Percentiles rank a stretch among this genome's conserved stretches.
These are phyloP conservation scores for Boletus sp. DNA, from an alignment of 768 basidiomycete genomes.

Conservation along the genomic window DNA sequence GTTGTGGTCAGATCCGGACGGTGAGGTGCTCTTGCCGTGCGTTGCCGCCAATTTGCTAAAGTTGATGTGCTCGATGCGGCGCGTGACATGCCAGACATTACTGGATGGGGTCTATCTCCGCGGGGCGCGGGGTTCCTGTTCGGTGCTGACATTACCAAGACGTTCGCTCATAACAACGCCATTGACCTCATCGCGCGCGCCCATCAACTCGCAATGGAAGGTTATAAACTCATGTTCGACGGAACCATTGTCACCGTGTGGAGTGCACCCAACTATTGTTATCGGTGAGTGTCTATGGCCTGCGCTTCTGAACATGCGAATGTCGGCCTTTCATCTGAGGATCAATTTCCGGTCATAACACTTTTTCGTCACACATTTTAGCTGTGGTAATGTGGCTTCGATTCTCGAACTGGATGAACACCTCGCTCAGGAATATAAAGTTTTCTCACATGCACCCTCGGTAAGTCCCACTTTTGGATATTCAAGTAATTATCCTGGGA, in stretches of 20 bases:
- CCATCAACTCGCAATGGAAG: constrained; percentile 98
- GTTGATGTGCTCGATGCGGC: constrained; percentile 19
- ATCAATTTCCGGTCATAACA: constrained; percentile 25
- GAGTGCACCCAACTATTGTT: constrained; percentile 98
- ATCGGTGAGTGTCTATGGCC: constrained; percentile 59
- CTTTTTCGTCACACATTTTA: constrained; percentile 30
- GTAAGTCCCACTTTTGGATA: constrained; percentile 42
- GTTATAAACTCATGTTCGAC: constrained; percentile 97
- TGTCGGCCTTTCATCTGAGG: constrained; percentile 13
- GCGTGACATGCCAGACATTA: constrained; percentile 56
- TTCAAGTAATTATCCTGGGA: constrained; percentile 18
- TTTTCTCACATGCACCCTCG: constrained; percentile 86
- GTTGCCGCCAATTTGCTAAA: constrained; percentile 14
- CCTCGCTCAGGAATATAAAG: constrained; percentile 92
- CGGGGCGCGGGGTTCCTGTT: constrained; percentile 96
- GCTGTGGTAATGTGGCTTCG: constrained; percentile 94
- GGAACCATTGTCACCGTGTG: constrained; percentile 93
- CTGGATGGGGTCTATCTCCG: constrained; percentile 96
- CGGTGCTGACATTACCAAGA: constrained; percentile 86
- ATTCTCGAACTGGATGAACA: constrained; percentile 93
- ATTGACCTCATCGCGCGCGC: constrained; percentile 95
- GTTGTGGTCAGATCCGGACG: constrained; percentile 99
- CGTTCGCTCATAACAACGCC: constrained; percentile 86
- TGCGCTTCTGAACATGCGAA: constrained; percentile 13
- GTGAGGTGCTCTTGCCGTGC: constrained; percentile 38